Conservation (phyloP, 495 filamentous ascomycete species). For the Immersiella caudata region DNA sequence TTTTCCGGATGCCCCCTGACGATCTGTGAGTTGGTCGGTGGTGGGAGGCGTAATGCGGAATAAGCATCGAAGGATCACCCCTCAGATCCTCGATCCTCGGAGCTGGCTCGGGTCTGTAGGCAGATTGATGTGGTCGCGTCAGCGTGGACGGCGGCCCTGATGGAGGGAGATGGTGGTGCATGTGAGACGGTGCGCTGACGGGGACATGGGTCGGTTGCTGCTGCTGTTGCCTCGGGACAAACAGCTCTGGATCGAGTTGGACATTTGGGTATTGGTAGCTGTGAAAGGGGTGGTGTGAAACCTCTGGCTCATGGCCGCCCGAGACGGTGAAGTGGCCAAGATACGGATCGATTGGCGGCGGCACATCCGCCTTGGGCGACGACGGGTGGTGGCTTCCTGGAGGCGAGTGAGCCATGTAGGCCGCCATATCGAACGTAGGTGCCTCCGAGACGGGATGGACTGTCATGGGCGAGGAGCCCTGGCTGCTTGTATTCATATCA, state of each 20-base stretch:
- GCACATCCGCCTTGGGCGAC: conserved; percentile 37
- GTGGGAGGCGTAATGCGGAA: conserved; percentile 18
- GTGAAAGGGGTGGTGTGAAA: conserved; percentile 31
- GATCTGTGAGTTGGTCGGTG: not conserved
- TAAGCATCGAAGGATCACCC: conserved; percentile 27
- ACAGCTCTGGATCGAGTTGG: conserved; percentile 21
- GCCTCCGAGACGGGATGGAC: conserved; percentile 36
- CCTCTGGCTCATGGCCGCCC: conserved; percentile 27
- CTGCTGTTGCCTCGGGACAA: conserved; percentile 19
- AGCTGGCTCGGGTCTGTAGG: conserved; percentile 25
- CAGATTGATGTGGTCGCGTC: conserved; percentile 29
- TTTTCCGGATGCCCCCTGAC: conserved; percentile 22
- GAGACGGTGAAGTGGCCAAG: conserved; percentile 40
- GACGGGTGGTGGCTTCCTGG: conserved; percentile 33
- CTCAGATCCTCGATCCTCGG: conserved; percentile 37
- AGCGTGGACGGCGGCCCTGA: conserved; percentile 28
- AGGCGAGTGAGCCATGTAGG: conserved; percentile 36
- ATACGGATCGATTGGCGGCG: conserved; percentile 37
- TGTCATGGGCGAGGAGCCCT: conserved; percentile 42
- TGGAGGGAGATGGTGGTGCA: conserved; percentile 33
- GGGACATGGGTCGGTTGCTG: conserved; percentile 25
- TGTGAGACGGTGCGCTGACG: conserved; percentile 21
- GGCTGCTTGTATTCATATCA: conserved; percentile 36
- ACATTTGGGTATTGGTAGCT: conserved; percentile 29
- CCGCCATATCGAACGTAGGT: conserved; percentile 34